Percentiles rank a stretch among this genome's conserved stretches.
phyloP scores from a whole-genome alignment of 2,329 filamentous ascomycete genomes.

The Colletotrichum coccodes region DNA sequence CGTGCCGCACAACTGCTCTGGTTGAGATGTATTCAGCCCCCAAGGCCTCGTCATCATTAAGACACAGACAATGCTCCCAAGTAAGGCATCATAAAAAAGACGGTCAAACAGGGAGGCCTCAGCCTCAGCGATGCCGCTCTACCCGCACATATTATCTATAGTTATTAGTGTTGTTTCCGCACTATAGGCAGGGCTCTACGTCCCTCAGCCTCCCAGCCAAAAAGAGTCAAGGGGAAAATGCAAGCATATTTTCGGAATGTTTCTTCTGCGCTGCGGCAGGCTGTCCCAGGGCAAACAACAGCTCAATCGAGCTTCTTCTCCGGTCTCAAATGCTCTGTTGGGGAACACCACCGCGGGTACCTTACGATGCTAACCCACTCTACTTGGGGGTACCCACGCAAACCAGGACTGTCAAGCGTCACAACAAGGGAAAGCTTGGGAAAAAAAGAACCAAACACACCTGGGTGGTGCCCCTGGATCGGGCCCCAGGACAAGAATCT shows the following conservation, averaged over 20 bases:
- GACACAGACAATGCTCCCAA: not conserved
- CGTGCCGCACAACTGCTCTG: too few species aligned
- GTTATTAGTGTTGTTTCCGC: not conserved
- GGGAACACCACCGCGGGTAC: not conserved
- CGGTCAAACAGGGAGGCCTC: not conserved
- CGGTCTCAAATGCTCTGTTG: not conserved
- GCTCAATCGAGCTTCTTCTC: not conserved
- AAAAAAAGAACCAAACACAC: not conserved
- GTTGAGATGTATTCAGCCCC: not conserved
- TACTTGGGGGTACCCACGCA: not conserved
- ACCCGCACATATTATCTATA: not conserved
- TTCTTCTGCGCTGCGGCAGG: not conserved
- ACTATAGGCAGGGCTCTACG: too few species aligned
- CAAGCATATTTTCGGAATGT: slow-evolving; percentile 11
- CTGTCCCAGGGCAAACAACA: not conserved
- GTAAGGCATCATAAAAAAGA: not conserved
- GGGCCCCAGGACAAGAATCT: not conserved
- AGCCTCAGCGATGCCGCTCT: not conserved
- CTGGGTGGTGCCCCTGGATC: not conserved
- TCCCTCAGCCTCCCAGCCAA: not conserved
- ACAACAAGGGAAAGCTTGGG: not conserved
- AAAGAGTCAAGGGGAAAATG: slow-evolving; percentile 6
- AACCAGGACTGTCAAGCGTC: not conserved
- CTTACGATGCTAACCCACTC: not conserved
- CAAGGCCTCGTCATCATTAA: slow-evolving; percentile 3